These are phyloP conservation scores for Penicillium crustosum DNA, from an alignment of 2,329 filamentous ascomycete genomes.

Conservation along the genomic window DNA sequence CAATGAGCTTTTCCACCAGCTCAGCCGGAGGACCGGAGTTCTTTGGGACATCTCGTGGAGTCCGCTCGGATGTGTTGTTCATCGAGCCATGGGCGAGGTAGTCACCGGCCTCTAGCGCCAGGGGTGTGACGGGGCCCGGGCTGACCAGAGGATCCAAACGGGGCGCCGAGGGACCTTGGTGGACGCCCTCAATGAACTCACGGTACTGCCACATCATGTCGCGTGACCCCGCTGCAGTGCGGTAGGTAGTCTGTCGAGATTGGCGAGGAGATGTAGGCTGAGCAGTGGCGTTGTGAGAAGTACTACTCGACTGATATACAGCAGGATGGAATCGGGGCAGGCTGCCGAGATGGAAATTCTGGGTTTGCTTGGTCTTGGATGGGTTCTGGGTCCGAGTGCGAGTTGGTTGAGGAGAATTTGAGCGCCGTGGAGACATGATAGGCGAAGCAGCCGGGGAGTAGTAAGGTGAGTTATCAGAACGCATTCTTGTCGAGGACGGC, in stretches of 20 bases:
- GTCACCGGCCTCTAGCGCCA: slow-evolving; percentile 43
- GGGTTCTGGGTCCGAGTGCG: slow-evolving; percentile 33
- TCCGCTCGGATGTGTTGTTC: slow-evolving; percentile 18
- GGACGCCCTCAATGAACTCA: slow-evolving; percentile 42
- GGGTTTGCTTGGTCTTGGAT: slow-evolving; percentile 40
- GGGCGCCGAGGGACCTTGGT: slow-evolving; percentile 44
- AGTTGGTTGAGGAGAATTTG: slow-evolving; percentile 39
- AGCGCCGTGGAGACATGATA: slow-evolving; percentile 36
- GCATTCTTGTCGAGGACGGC: slow-evolving; percentile 28
- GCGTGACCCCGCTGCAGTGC: slow-evolving; percentile 36
- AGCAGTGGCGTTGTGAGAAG: slow-evolving; percentile 21
- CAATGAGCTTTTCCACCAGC: slow-evolving; percentile 35
- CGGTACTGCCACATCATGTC: slow-evolving; percentile 44
- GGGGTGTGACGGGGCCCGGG: slow-evolving; percentile 48
- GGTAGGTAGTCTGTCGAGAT: slow-evolving; percentile 33
- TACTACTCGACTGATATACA: slow-evolving; percentile 40
- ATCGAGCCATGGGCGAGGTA: slow-evolving; percentile 41
- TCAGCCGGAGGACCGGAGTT: slow-evolving; percentile 32
- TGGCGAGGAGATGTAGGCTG: slow-evolving; percentile 39
- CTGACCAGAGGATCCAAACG: slow-evolving; percentile 47
- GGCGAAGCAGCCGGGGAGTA: slow-evolving; percentile 34
- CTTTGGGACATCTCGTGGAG: slow-evolving; percentile 19
- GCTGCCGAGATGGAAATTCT: slow-evolving; percentile 41
- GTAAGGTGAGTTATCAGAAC: slow-evolving; percentile 34
- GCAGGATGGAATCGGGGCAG: slow-evolving; percentile 50